phyloP scores from a whole-genome alignment of 2,329 filamentous ascomycete species.

The Calcarisporium arbuscula region DNA sequence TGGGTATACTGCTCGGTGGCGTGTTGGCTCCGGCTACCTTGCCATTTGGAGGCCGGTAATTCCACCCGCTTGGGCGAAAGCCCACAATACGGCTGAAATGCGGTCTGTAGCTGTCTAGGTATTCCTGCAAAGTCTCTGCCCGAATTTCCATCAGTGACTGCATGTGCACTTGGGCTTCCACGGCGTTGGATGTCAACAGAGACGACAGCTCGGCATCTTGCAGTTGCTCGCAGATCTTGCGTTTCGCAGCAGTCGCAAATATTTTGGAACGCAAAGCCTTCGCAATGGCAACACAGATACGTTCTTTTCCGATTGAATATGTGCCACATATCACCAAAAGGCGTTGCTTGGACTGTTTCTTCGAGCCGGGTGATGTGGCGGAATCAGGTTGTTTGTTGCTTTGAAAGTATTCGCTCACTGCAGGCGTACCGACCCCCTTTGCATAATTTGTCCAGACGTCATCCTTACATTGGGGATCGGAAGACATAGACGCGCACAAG shows the following conservation, averaged over 20 bases:
- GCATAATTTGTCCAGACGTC: constrained; percentile 39
- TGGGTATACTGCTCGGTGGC: constrained; percentile 43
- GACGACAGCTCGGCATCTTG: constrained; percentile 76
- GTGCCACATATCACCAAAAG: constrained; percentile 91
- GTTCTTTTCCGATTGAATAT: constrained; percentile 96
- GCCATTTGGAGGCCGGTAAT: constrained; percentile 63
- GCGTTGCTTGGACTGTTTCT: constrained; percentile 39
- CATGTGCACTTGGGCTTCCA: constrained; percentile 94
- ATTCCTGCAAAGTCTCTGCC: constrained; percentile 84
- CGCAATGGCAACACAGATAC: constrained; percentile 89
- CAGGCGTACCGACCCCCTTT: constrained; percentile 32
- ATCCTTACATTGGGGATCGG: constrained; percentile 48
- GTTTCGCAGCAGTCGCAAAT: constrained; percentile 76
- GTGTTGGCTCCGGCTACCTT: constrained; percentile 49
- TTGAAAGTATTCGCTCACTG: constrained; percentile 48
- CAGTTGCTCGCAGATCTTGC: constrained; percentile 75
- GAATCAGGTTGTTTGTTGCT: constrained; percentile 25
- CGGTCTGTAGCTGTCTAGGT: constrained; percentile 71
- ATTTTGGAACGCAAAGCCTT: constrained; percentile 82
- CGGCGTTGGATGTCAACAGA: constrained; percentile 72
- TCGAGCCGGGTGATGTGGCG: constrained; percentile 20
- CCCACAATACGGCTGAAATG: constrained; percentile 84
- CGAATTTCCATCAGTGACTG: constrained; percentile 92
- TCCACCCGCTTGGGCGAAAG: constrained; percentile 92
- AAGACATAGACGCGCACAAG: constrained; percentile 72